Conservation (phyloP, 208 protist genomes). For the Lotmaria passim region DNA sequence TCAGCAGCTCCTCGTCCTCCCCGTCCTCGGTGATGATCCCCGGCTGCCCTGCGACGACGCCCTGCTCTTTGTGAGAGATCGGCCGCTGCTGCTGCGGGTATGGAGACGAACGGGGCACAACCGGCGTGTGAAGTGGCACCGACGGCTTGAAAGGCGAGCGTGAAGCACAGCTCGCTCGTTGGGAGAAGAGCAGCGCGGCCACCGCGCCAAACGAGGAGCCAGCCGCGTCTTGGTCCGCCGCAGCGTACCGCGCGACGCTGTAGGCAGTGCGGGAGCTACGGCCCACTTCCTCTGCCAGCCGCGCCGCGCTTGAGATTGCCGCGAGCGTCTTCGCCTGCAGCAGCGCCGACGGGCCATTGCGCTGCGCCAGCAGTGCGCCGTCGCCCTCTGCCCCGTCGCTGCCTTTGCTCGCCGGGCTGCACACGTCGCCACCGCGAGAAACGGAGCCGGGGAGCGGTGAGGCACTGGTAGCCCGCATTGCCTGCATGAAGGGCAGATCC, state of each 20-base stretch:
- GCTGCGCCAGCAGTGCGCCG: constrained; percentile 31
- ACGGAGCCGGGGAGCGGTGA: not conserved
- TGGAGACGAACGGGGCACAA: no score
- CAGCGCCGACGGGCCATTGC: constrained; percentile 22
- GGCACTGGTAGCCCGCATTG: constrained; percentile 16
- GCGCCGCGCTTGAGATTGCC: constrained; percentile 30
- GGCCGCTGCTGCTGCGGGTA: not conserved
- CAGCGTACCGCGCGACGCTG: constrained; percentile 34
- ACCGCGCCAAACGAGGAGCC: constrained; percentile 13
- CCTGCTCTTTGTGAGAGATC: not conserved
- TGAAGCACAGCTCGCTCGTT: not conserved
- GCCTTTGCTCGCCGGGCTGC: not conserved
- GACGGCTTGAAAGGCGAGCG: not conserved
- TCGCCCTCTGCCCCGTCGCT: not conserved
- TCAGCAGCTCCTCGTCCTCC: constrained; percentile 27
- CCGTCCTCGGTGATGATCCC: not conserved
- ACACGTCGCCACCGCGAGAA: not conserved
- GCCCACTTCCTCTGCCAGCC: constrained; percentile 37
- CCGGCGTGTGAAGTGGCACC: not conserved
- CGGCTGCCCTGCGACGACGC: not conserved
- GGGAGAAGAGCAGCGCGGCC: constrained; percentile 18
- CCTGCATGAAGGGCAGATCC: constrained; percentile 39
- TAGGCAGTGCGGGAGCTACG: constrained; percentile 29
- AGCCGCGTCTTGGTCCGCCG: not conserved
- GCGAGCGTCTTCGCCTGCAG: constrained; percentile 39